phyloP scores from a whole-genome alignment of 352 stramenopile genomes.

The Pythium periplocum region DNA sequence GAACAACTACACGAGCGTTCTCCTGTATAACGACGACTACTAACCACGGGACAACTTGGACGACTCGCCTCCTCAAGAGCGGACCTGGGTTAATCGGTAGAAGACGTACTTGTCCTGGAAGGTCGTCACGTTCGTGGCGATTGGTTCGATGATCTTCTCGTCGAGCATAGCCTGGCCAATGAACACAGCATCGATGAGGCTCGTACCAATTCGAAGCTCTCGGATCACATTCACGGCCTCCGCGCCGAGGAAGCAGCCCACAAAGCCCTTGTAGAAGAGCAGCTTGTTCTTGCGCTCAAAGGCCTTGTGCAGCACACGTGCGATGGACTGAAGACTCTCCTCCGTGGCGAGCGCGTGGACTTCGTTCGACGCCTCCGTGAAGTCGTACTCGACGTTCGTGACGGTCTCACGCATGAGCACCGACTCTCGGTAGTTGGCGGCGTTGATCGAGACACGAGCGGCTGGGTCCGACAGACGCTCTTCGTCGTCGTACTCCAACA shows the following conservation, averaged over 20 bases:
- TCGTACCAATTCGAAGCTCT: constrained; percentile 61
- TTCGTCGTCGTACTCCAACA: constrained; percentile 39
- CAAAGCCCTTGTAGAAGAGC: constrained; percentile 83
- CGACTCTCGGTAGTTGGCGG: constrained; percentile 70
- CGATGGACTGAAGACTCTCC: constrained; percentile 54
- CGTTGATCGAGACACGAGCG: constrained; percentile 46
- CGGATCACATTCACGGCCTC: constrained; percentile 82
- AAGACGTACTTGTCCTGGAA: constrained; percentile 89
- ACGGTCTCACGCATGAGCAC: constrained; percentile 57
- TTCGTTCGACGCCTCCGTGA: constrained; percentile 63
- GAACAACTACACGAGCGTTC: too few relatives aligned
- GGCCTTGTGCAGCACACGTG: constrained; percentile 69
- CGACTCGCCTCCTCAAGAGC: neutral
- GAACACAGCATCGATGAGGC: constrained; percentile 75
- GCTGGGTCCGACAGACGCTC: constrained; percentile 30
- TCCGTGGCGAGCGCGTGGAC: constrained; percentile 82
- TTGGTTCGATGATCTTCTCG: constrained; percentile 73
- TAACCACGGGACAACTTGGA: too few relatives aligned
- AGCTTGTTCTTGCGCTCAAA: constrained; percentile 88
- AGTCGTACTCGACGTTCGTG: constrained; percentile 66
- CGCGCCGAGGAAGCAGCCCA: constrained; percentile 75
- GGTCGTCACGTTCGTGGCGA: constrained; percentile 55
- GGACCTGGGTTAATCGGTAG: constrained; percentile 62
- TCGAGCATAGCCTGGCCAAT: constrained; percentile 78
- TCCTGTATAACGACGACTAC: too few relatives aligned